phyloP scores from a whole-genome alignment of 2,329 filamentous ascomycete genomes.

The Ramichloridium luteum region DNA sequence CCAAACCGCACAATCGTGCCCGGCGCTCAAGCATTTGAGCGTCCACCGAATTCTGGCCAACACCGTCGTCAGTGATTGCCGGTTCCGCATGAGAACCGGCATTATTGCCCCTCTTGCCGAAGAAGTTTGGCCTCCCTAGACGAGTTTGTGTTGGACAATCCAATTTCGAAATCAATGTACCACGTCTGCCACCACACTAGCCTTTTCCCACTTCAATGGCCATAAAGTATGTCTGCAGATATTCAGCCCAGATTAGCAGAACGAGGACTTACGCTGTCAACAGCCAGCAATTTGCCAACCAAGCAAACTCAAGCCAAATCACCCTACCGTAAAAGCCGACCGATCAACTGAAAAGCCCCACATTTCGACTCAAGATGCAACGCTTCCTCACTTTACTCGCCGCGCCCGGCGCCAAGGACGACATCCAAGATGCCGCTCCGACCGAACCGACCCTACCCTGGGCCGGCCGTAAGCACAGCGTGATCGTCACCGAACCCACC shows the following conservation, averaged over 20 bases:
- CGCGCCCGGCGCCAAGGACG: background rate
- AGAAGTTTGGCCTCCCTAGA: constrained; percentile 1
- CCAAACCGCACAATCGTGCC: background rate
- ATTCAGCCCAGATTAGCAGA: no score
- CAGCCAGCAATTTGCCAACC: no score
- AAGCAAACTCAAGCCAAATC: no score
- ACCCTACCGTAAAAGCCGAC: no score
- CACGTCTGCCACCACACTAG: no score
- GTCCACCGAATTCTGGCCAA: constrained; percentile 1
- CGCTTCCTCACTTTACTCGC: background rate
- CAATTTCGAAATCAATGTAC: no score
- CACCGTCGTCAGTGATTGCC: background rate
- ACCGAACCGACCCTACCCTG: background rate
- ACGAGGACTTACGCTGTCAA: no score
- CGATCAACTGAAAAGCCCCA: background rate
- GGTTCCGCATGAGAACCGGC: constrained; percentile 1
- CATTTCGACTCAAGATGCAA: background rate
- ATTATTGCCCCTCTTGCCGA: background rate
- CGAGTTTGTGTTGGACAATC: no score
- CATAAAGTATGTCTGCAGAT: no score
- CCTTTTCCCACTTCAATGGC: no score
- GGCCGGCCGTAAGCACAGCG: no score
- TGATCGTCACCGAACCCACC: background rate
- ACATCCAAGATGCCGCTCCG: constrained; percentile 1
- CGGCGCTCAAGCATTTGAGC: background rate